These are phyloP conservation scores for Russula griseocarnosa DNA, from an alignment of 768 basidiomycete genomes.

Conservation along the genomic window DNA sequence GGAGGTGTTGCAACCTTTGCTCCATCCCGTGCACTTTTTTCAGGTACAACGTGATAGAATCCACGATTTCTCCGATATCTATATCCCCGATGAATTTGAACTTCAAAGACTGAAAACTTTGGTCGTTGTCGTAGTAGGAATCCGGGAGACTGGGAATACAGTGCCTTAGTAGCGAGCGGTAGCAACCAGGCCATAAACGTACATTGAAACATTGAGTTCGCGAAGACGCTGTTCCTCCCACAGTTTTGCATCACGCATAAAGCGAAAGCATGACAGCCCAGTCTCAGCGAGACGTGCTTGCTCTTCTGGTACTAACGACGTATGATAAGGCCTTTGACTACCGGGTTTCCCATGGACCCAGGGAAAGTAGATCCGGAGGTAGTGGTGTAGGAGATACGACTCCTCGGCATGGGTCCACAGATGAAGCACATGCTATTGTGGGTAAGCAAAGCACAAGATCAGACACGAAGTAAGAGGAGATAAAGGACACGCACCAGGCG, in stretches of 20 bases:
- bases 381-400: conserved; percentile 20
- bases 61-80: conserved; percentile 8
- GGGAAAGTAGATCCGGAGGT: conserved; percentile 25
- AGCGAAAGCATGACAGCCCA: conserved; percentile 21
- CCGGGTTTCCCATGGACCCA: conserved; percentile 19
- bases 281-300: conserved; percentile 16
- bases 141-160: conserved; percentile 9
- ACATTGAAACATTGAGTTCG: conserved; percentile 10
- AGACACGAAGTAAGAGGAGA: background rate
- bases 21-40: conserved; percentile 19
- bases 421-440: conserved; percentile 16
- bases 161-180: background rate
- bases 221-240: conserved; percentile 21
- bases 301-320: conserved; percentile 14
- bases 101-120: conserved; percentile 15
- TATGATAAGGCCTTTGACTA: conserved; percentile 16
- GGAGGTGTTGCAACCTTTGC: conserved; percentile 6
- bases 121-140: conserved; percentile 8
- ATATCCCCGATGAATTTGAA: conserved; percentile 13
- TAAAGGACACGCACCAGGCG: background rate
- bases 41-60: conserved; percentile 18
- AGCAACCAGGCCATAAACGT: background rate
- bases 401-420: conserved; percentile 25
- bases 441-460: background rate
- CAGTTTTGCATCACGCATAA: conserved; percentile 18